A percentile compares a stretch with the other conserved stretches of the same genome.
These are phyloP conservation scores for Phylloporus rhodoxanthus DNA, from an alignment of 768 basidiomycete species.

Conservation along the genomic window DNA sequence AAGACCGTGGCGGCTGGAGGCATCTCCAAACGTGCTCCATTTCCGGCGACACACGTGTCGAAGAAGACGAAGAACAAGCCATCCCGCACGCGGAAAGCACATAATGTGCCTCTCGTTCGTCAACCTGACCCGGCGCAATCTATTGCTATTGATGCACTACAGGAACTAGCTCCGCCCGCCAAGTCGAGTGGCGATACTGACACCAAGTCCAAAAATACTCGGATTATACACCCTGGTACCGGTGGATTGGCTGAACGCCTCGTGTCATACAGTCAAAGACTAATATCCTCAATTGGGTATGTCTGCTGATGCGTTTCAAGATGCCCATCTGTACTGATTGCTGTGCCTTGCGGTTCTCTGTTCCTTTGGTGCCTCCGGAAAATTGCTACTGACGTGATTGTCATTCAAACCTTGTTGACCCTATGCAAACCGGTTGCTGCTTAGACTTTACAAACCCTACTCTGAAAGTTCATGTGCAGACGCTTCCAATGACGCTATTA, in stretches of 20 bases:
- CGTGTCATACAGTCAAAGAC: conserved; percentile 44
- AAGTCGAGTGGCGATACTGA: conserved; percentile 26
- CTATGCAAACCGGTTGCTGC: conserved; percentile 6
- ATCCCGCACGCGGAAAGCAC: conserved; percentile 11
- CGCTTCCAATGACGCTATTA: conserved; percentile 9
- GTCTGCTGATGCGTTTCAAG: conserved; percentile 28
- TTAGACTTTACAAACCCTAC: conserved; percentile 28
- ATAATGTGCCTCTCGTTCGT: conserved; percentile 1
- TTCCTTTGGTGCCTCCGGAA: conserved; percentile 17
- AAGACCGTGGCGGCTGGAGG: conserved; percentile 18
- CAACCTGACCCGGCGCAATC: conserved; percentile 12
- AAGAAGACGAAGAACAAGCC: conserved; percentile 17
- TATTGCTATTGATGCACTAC: conserved; percentile 10
- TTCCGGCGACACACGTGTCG: conserved; percentile 13
- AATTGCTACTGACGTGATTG: conserved; percentile 22
- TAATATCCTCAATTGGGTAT: conserved; percentile 41
- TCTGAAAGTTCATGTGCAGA: conserved; percentile 11
- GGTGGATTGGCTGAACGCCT: conserved; percentile 43
- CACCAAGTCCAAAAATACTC: conserved; percentile 18
- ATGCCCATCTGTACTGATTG: conserved; percentile 20
- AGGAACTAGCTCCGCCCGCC: conserved; percentile 15
- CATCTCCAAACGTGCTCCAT: conserved; percentile 14
- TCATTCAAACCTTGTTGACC: conserved; percentile 18
- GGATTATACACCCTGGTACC: conserved; percentile 13
- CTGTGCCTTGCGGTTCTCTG: conserved; percentile 21